Evolutionary conservation across 768 basidiomycete species (phyloP).

Genomic region (Calocybe cyanea): DNA sequence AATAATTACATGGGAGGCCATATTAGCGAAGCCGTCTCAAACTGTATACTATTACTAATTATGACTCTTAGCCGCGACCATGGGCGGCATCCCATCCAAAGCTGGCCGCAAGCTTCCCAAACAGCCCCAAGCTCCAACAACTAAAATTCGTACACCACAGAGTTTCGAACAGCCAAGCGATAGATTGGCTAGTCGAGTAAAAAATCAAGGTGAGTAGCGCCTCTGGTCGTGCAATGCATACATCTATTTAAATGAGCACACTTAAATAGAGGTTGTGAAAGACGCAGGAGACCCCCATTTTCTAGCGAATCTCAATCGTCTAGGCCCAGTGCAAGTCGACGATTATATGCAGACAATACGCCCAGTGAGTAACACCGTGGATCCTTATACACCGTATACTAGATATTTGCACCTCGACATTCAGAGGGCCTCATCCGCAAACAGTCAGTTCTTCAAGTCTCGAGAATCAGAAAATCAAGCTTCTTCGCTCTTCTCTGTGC

Average conservation of each 20-base stretch:
- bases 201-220: conserved; percentile 38
- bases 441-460: conserved; percentile 47
- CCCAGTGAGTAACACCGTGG: conserved; percentile 30
- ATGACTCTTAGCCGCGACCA: conserved; percentile 23
- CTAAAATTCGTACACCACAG: conserved; percentile 38
- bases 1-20: no score
- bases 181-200: conserved; percentile 46
- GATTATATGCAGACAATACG: conserved; percentile 52
- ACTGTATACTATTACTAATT: no score
- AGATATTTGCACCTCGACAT: neutral
- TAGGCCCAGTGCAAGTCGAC: conserved; percentile 71
- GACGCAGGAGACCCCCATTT: conserved; percentile 75
- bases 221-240: conserved; percentile 1
- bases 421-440: conserved; percentile 23
- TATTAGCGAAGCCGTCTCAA: no score
- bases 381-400: conserved; percentile 6
- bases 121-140: conserved; percentile 35
- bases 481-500: conserved; percentile 30
- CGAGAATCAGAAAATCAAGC: conserved; percentile 59
- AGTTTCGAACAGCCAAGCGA: conserved; percentile 17
- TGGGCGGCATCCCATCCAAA: conserved; percentile 67
- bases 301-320: conserved; percentile 53
- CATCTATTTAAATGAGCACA: conserved; percentile 1
- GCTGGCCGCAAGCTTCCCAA: conserved; percentile 52
- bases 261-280: conserved; percentile 46